Conservation (phyloP, 768 basidiomycete species). For the Naganishia onofrii region DNA sequence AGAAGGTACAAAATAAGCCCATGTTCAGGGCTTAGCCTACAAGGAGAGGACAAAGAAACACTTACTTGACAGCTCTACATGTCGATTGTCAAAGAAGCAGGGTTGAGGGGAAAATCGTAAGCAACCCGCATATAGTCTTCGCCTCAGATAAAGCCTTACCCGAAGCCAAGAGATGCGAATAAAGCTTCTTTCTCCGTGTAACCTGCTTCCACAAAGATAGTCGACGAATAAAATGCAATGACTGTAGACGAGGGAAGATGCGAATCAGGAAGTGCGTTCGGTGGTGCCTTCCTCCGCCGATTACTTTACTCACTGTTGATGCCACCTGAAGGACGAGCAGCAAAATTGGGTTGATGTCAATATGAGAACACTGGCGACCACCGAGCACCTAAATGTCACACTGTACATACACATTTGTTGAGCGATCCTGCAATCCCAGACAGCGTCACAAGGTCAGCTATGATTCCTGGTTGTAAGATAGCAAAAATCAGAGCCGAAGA, state of each 20-base stretch:
- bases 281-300: background rate
- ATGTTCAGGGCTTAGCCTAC: background rate
- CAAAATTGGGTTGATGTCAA: background rate
- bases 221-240: slow-evolving; percentile 28
- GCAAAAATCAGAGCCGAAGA: background rate
- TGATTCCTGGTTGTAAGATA: background rate
- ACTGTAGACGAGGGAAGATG: too few species aligned
- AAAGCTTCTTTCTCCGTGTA: slow-evolving; percentile 34
- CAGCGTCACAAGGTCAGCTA: background rate
- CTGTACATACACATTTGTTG: slow-evolving; percentile 39
- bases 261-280: background rate
- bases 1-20: background rate
- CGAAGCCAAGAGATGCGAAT: slow-evolving; percentile 51
- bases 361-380: background rate
- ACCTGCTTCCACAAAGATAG: slow-evolving; percentile 23
- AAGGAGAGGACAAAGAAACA: background rate
- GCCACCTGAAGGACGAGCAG: background rate
- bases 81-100: too few species aligned
- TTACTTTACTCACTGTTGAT: slow-evolving; percentile 9
- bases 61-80: slow-evolving; percentile 13
- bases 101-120: slow-evolving; percentile 34
- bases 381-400: background rate
- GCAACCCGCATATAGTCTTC: background rate
- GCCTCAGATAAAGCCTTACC: slow-evolving; percentile 16
- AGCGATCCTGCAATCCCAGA: slow-evolving; percentile 12